Base-by-base conservation (phyloP, 768 basidiomycete genomes). In the Podaxis pistillaris region DNA sequence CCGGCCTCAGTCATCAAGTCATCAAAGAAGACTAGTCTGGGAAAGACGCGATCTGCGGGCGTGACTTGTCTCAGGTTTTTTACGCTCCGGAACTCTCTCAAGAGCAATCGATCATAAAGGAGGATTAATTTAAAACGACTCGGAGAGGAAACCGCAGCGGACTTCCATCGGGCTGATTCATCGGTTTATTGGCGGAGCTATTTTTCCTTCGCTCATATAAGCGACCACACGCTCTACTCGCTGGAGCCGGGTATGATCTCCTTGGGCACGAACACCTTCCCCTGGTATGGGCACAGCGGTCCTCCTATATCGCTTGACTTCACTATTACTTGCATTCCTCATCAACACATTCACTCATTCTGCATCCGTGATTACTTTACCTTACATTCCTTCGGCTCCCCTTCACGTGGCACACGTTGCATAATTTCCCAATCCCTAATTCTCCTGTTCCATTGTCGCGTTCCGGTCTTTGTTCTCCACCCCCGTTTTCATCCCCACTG, bases 31-130 rank as follows among this genome's bases (percentile, higher is more conserved):
- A 8, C 19, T 38, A 33, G 54, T 55, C 64, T 69, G 49, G 70
- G 72, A 52, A 74, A 71, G 58, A 73, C 69, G 60, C 72, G 69
- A 60, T 67, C 69, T 52, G 68, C 76, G 44, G 76, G 78, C 59
- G 78, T 86, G 70, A 81, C 82, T 0, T 84, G 82, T 68, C 74
- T 84, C 64, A 77, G 74, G 53, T 82, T 83, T 67, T 78, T 86
- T 65, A 74, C 81, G 41, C 66, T 82, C 41, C 81, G 55, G 77
- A 63, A 79, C 76, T 62, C 54, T 73, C 51, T 62, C 52, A 54
- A 61, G 33, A 60, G 51, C 68, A 65, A 51, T 69, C 64, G 53
- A 15, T 19, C 37, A 15, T 56, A 56, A 28, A 22, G 41, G 46
- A 15, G 6, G 49, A 59, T n/a, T n/a, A 38, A 28, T 36, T 57